Percentiles rank a stretch among this genome's conserved stretches.
Conservation (phyloP, 495 filamentous ascomycete species). For the Glutinoglossum americanum region DNA sequence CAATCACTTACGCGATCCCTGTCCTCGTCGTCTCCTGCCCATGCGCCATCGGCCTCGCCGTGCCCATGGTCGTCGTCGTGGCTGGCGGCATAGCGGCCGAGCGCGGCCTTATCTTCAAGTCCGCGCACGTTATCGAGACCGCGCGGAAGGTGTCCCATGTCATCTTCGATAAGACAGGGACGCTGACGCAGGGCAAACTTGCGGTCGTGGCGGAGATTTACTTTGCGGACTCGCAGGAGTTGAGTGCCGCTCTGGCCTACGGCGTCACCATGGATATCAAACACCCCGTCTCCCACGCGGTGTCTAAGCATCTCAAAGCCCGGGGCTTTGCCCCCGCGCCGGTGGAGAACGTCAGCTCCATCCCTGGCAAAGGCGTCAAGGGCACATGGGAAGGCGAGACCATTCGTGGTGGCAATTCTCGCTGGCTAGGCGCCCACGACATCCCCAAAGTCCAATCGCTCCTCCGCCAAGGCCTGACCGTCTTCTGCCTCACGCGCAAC, state of each 20-base stretch:
- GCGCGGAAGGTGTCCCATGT: conserved; percentile 41
- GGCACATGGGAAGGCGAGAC: conserved; percentile 12
- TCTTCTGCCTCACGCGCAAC: conserved; percentile 39
- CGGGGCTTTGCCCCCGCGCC: conserved; percentile 13
- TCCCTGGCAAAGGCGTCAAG: conserved; percentile 33
- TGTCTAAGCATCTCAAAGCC: conserved; percentile 26
- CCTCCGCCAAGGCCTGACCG: conserved; percentile 27
- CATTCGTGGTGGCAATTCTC: conserved; percentile 39
- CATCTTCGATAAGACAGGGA: conserved; percentile 76
- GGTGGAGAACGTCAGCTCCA: conserved; percentile 21
- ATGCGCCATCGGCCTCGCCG: conserved; percentile 59
- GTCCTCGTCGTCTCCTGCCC: conserved; percentile 62
- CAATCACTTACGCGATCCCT: conserved; percentile 55
- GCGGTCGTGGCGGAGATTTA: conserved; percentile 24
- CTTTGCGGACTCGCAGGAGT: conserved; percentile 3
- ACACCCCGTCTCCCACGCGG: conserved; percentile 47
- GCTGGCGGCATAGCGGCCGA: conserved; percentile 46
- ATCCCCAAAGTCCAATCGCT: conserved; percentile 22
- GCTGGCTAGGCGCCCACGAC: conserved; percentile 28
- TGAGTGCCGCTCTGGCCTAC: conserved; percentile 16
- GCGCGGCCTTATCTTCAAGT: conserved; percentile 47
- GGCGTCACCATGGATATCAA: conserved; percentile 28
- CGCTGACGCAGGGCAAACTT: conserved; percentile 42
- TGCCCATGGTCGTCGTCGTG: conserved; percentile 65
- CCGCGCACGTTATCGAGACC: conserved; percentile 39